Base-by-base conservation (phyloP, 2,329 filamentous ascomycete genomes). In the Chaetomium olivaceum region DNA sequence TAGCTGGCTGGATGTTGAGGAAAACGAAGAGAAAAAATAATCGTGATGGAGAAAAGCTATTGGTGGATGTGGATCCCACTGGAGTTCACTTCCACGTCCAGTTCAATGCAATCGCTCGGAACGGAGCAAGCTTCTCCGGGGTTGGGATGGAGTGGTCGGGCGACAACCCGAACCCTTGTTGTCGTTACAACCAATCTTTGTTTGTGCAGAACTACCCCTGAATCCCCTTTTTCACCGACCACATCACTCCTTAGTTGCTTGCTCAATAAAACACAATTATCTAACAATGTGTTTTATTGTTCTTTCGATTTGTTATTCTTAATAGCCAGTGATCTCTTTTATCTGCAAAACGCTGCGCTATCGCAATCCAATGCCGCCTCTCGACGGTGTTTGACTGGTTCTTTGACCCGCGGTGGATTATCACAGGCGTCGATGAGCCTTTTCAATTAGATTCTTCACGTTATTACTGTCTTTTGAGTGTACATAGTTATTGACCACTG, bases 111-210 rank as follows among this genome's bases (percentile, higher is more conserved):
- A 36, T 7, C 21, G 27, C 57, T 36, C 33, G 59, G 59, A 61
- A 54, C 48, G 48, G 59, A 55, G 6, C 43, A 14, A 50, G 43
- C 29, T 21, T 23, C 29, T 60, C 58, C 46, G 43, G 43, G 25
- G 9, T 29, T 31, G 27, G 25, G 16, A n/a, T n/a, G n/a, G n/a
- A 23, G 27, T 4, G 2, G 23, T 23, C 7, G 3, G 2, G 12
- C 11, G 5, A 4, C 16, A 48, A 2, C 61, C 61, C 58, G 62
- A 67, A 64, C 65, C 62, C 62, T 43, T 31, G 65, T 67, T 64
- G 46, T 51, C 62, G n/a, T 52, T 46, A 25, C 65, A 62, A 64
- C 65, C 29, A 16, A 12, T 21, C 16, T n/a, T n/a, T 64, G 48
- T 67, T 64, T 23, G 57, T 48, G 51, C 16, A 12, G n/a, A 14